phyloP scores from a whole-genome alignment of 768 basidiomycete species.

The Stropharia rugosoannulata region DNA sequence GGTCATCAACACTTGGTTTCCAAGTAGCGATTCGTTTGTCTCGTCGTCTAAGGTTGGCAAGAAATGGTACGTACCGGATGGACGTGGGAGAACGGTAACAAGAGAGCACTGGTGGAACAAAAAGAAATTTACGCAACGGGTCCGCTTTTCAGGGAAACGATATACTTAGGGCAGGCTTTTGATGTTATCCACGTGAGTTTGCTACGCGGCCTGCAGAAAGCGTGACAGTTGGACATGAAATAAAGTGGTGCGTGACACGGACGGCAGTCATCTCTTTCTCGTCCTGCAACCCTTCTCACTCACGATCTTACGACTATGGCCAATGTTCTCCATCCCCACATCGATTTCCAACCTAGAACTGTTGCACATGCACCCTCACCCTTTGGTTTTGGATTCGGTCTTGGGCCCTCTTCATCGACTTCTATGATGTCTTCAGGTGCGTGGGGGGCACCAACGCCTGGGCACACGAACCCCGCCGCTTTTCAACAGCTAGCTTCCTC shows the following conservation, averaged over 20 bases:
- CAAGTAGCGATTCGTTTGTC: conserved; percentile 84
- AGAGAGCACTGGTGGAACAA: conserved; percentile 10
- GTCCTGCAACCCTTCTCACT: conserved; percentile 20
- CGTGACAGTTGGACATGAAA: conserved; percentile 4
- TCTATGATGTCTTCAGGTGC: conserved; percentile 37
- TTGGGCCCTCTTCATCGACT: conserved; percentile 44
- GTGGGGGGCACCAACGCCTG: conserved; percentile 48
- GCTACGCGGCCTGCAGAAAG: background rate
- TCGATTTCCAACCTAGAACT: conserved; percentile 61
- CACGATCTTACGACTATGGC: conserved; percentile 49
- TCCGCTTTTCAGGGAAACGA: conserved; percentile 9
- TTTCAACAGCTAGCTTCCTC: conserved; percentile 58
- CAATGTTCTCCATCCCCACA: conserved; percentile 65
- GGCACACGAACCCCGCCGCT: conserved; percentile 48
- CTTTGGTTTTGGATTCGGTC: conserved; percentile 74
- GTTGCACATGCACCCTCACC: conserved; percentile 61
- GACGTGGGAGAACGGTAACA: conserved; percentile 3
- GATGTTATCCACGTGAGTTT: background rate
- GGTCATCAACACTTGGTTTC: conserved; percentile 73
- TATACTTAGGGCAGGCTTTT: conserved; percentile 36
- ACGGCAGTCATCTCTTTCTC: conserved; percentile 7
- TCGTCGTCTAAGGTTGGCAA: conserved; percentile 52
- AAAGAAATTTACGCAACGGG: conserved; percentile 9
- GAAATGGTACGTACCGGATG: conserved; percentile 11
- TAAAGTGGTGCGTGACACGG: conserved; percentile 2